Base-by-base conservation (phyloP, 805 yeast genomes). In the Yarrowia porcina region DNA sequence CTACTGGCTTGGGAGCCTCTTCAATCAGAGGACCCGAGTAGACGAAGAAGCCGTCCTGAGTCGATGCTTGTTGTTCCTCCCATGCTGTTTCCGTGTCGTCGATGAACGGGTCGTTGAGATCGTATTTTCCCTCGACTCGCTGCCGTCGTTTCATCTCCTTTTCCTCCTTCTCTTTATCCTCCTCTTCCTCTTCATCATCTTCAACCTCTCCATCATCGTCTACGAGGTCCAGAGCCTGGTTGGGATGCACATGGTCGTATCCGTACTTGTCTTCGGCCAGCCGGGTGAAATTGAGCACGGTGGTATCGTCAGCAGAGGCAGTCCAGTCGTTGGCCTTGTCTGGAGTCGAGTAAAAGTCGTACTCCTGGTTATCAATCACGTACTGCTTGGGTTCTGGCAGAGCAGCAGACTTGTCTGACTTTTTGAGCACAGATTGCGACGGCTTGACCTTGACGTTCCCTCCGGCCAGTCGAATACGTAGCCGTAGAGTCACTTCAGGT, bases 21-120 rank as follows among this genome's bases (percentile, higher is more conserved):
- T 69, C 66, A 28, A 68, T 92, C 65, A 93, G 76, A 2, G 96
- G 96, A 0, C 99, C 99, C 78, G 91, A 89, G 74, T 86, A 94
- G 0, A 94, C 97, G 68, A 93, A 94, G 72, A 92, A 94, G 1
- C 98, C 99, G 70, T 94, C 98, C 67, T 88, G 88, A 0, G 97
- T 91, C 1, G 93, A 85, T 2, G 93, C 92, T 9, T 96, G 85
- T 69, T 89, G 96, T 73, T 92, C 97, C 74, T 94, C 99, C 88
- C 94, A 88, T 64, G 84, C 82, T 68, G 91, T 77, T 74, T 94
- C 99, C 15, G 90, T 83, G 74, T 94, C 99, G 75, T 94, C 99
- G 64, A 94, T 94, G 70, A 94, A 94, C 2, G 98, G 99, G 74
- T 94, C 99, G 65, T 89, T 86, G 54, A 83, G 79, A 72, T 94